phyloP scores from a whole-genome alignment of 768 basidiomycete genomes.

The Mycena leptocephala region DNA sequence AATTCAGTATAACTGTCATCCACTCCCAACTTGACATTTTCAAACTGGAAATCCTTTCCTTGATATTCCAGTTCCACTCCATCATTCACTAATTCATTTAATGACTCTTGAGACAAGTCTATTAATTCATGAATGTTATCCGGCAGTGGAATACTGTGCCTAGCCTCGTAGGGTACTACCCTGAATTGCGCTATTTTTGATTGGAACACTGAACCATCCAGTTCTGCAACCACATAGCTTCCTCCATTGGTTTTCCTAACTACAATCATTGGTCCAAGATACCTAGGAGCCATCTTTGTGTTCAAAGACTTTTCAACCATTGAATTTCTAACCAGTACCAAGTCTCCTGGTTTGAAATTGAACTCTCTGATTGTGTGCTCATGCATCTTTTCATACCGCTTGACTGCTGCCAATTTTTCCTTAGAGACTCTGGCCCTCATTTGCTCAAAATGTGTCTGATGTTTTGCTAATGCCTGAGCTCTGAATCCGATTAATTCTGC shows the following conservation, averaged over 20 bases:
- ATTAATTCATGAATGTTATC: constrained; percentile 12
- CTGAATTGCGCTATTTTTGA: constrained; percentile 26
- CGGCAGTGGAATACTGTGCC: not conserved
- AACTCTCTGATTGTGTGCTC: constrained; percentile 26
- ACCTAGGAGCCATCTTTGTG: constrained; percentile 1
- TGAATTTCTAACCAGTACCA: constrained; percentile 1
- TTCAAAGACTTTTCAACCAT: constrained; percentile 8
- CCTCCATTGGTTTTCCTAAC: constrained; percentile 4
- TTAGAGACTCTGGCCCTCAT: constrained; percentile 24
- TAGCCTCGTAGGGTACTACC: constrained; percentile 17
- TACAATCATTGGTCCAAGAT: constrained; percentile 41
- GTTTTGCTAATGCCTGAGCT: constrained; percentile 40
- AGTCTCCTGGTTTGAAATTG: constrained; percentile 35
- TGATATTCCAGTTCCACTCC: not conserved
- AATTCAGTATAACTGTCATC: no score
- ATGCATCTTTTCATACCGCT: constrained; percentile 38
- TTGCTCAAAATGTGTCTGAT: constrained; percentile 36
- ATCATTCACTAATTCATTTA: not conserved
- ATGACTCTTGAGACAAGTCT: constrained; percentile 3
- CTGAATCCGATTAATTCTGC: constrained; percentile 41
- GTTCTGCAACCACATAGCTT: not conserved
- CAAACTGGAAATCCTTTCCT: not conserved
- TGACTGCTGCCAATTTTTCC: constrained; percentile 31
- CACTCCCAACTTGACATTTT: not conserved
- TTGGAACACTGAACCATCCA: constrained; percentile 15